Percentiles rank a stretch among this genome's conserved stretches.
These are phyloP conservation scores for Zychaea mexicana DNA, from an alignment of 371 early-diverging fungal genomes.

Conservation along the genomic window DNA sequence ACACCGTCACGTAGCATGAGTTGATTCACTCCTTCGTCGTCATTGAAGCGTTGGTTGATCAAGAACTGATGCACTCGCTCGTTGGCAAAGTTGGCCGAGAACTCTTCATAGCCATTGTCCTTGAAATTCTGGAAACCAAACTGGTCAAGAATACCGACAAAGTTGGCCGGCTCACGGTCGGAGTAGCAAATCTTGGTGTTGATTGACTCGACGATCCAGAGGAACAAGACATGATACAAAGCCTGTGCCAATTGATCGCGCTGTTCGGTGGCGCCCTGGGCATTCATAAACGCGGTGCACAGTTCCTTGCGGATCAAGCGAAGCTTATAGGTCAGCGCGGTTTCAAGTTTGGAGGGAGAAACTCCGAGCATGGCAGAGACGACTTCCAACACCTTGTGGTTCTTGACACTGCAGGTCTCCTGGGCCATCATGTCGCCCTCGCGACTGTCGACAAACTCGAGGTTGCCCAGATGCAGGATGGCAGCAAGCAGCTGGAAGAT, in stretches of 20 bases:
- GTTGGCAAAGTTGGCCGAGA: slow-evolving; percentile 83
- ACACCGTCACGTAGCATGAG: slow-evolving; percentile 45
- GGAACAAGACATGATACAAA: slow-evolving; percentile 40
- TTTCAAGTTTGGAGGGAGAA: slow-evolving; percentile 68
- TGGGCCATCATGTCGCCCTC: slow-evolving; percentile 29
- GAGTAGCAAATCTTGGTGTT: slow-evolving; percentile 43
- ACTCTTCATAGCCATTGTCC: slow-evolving; percentile 69
- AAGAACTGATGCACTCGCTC: slow-evolving; percentile 82
- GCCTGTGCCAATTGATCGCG: slow-evolving; percentile 42
- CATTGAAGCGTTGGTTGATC: slow-evolving; percentile 58
- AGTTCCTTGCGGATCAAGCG: slow-evolving; percentile 57
- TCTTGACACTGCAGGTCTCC: slow-evolving; percentile 64
- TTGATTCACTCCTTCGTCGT: slow-evolving; percentile 53
- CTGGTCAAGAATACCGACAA: slow-evolving; percentile 79
- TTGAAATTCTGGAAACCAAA: slow-evolving; percentile 60
- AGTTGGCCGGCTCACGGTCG: slow-evolving; percentile 64
- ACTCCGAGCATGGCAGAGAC: slow-evolving; percentile 87
- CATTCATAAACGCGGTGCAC: slow-evolving; percentile 64
- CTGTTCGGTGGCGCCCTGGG: slow-evolving; percentile 54
- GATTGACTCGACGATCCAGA: slow-evolving; percentile 50
- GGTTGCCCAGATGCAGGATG: slow-evolving; percentile 80
- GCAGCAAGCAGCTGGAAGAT: slow-evolving; percentile 75
- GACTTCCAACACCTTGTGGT: slow-evolving; percentile 67
- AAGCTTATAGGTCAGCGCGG: slow-evolving; percentile 45
- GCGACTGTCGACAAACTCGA: slow-evolving; percentile 63